phyloP scores from a whole-genome alignment of 768 basidiomycete genomes.

The Tricholoma hemisulphureum region DNA sequence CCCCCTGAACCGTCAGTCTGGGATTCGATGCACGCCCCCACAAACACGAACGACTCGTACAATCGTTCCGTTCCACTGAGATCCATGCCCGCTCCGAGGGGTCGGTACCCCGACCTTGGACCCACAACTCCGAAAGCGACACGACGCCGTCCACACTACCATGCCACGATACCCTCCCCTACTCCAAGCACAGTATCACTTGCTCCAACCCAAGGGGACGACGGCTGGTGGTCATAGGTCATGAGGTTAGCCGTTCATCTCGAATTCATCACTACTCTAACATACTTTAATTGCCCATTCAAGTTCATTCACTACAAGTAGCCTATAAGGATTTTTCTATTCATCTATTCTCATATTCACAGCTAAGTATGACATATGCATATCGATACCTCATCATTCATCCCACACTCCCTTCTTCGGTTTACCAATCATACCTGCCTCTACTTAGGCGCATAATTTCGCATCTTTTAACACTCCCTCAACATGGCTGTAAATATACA shows the following conservation, averaged over 20 bases:
- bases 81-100: slow-evolving; percentile 31
- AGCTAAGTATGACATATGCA: not conserved
- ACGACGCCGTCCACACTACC: slow-evolving; percentile 24
- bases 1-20: slow-evolving; percentile 61
- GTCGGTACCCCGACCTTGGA: slow-evolving; percentile 36
- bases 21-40: slow-evolving; percentile 65
- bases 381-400: not conserved
- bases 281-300: not conserved
- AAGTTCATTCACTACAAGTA: not conserved
- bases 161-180: slow-evolving; percentile 57
- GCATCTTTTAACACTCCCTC: no score
- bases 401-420: not conserved
- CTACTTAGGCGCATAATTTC: no score
- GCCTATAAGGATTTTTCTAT: not conserved
- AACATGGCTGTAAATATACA: no score
- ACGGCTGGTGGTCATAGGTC: slow-evolving; percentile 76
- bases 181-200: slow-evolving; percentile 75
- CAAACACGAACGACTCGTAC: slow-evolving; percentile 24
- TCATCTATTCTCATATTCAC: not conserved
- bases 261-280: slow-evolving; percentile 1
- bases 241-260: not conserved
- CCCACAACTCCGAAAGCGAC: slow-evolving; percentile 38
- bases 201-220: slow-evolving; percentile 64
- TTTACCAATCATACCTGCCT: no score
- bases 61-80: slow-evolving; percentile 21